These are phyloP conservation scores for Miscanthus sacchariflorus DNA, from an alignment of 202 grass and related monocot species.

Conservation along the genomic window DNA sequence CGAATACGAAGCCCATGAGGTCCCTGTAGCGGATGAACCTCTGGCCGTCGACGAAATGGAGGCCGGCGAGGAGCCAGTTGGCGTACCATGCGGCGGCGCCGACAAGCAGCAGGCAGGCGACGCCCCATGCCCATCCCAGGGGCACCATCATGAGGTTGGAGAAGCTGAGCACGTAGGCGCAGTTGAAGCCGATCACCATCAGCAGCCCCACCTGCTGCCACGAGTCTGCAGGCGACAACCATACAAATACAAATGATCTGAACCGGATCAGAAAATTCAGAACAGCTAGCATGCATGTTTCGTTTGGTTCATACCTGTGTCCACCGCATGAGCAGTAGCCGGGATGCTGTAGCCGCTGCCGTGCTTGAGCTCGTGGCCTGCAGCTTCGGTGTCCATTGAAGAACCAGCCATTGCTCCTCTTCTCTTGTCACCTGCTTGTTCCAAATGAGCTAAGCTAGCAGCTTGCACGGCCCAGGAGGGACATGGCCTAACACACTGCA, in stretches of 20 bases:
- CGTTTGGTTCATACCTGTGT: slow-evolving; percentile 40
- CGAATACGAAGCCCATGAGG: slow-evolving; percentile 85
- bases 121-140: slow-evolving; percentile 76
- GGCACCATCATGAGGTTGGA: slow-evolving; percentile 88
- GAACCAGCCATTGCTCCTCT: slow-evolving; percentile 14
- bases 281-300: neutral
- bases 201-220: slow-evolving; percentile 87
- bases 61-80: slow-evolving; percentile 84
- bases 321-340: slow-evolving; percentile 60
- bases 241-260: neutral
- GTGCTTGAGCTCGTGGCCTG: slow-evolving; percentile 39
- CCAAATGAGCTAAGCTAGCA: neutral
- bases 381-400: slow-evolving; percentile 46
- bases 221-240: slow-evolving; percentile 50
- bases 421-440: neutral
- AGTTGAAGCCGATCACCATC: slow-evolving; percentile 85
- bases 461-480: neutral
- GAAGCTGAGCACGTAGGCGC: slow-evolving; percentile 92
- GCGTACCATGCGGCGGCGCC: slow-evolving; percentile 68
- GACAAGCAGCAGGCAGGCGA: slow-evolving; percentile 61
- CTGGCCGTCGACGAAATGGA: slow-evolving; percentile 70
- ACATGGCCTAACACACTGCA: neutral
- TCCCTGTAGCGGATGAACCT: slow-evolving; percentile 91
- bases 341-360: slow-evolving; percentile 41
- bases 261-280: slow-evolving; percentile 3